Conservation (phyloP, 2,329 filamentous ascomycete species). For the Plectosphaerella cucumerina region DNA sequence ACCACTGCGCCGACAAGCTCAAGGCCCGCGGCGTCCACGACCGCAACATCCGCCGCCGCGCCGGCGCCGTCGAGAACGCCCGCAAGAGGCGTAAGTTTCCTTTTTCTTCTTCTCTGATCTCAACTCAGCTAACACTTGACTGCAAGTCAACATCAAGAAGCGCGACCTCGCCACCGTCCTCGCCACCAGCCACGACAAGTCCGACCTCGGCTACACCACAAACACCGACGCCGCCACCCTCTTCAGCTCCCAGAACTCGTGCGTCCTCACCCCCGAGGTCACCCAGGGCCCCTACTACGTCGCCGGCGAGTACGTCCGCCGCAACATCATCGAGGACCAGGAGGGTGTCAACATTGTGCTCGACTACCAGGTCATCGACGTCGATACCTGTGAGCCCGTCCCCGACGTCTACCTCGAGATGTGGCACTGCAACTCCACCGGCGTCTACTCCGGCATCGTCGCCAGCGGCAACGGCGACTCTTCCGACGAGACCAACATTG, state of each 20-base stretch:
- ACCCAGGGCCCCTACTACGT: constrained; percentile 46
- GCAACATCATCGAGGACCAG: constrained; percentile 35
- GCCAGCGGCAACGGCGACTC: constrained; percentile 28
- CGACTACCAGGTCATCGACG: constrained; percentile 39
- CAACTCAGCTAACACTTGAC: background rate
- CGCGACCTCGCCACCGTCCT: constrained; percentile 26
- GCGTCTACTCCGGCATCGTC: constrained; percentile 38
- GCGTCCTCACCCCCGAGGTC: constrained; percentile 40
- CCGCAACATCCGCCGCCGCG: constrained; percentile 39
- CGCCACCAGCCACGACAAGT: constrained; percentile 29
- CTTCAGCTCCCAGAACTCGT: constrained; percentile 33
- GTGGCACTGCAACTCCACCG: constrained; percentile 42
- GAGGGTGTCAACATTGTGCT: constrained; percentile 33
- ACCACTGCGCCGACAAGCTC: constrained; percentile 42
- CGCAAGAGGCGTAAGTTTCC: constrained; percentile 27
- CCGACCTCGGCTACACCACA: constrained; percentile 22
- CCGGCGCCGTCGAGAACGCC: constrained; percentile 34
- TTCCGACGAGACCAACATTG: constrained; percentile 20
- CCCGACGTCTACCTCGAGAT: constrained; percentile 34
- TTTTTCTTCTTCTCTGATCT: background rate
- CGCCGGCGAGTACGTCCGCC: constrained; percentile 30
- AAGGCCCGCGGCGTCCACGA: constrained; percentile 40
- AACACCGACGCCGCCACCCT: constrained; percentile 22
- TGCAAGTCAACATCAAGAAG: constrained; percentile 16
- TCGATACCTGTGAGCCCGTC: constrained; percentile 34